These are phyloP conservation scores for Polyplosphaeria fusca DNA, from an alignment of 495 filamentous ascomycete species.

Conservation along the genomic window DNA sequence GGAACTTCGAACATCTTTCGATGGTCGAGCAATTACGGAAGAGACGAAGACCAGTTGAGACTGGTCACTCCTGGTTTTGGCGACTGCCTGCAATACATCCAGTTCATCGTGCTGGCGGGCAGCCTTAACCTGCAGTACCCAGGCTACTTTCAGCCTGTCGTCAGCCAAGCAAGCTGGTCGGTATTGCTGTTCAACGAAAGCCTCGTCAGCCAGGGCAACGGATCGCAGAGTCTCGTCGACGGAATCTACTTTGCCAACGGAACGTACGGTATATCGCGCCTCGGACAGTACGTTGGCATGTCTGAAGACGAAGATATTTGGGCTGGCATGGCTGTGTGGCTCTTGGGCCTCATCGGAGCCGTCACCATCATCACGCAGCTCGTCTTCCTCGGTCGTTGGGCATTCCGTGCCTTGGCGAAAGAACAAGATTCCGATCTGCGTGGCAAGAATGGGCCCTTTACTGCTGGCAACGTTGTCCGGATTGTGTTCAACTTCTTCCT, in stretches of 20 bases:
- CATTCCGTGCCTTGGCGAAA: constrained; percentile 63
- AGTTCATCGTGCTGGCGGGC: constrained; percentile 86
- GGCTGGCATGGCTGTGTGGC: constrained; percentile 86
- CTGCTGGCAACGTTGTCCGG: constrained; percentile 78
- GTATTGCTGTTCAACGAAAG: constrained; percentile 89
- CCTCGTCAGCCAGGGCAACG: constrained; percentile 66
- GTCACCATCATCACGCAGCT: constrained; percentile 72
- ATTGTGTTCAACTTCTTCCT: constrained; percentile 90
- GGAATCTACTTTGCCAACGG: constrained; percentile 75
- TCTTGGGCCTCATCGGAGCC: constrained; percentile 66
- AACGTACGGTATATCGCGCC: constrained; percentile 71
- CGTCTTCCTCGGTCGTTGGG: constrained; percentile 72
- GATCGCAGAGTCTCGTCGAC: constrained; percentile 65
- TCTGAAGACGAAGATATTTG: constrained; percentile 73
- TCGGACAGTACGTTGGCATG: constrained; percentile 86
- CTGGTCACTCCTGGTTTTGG: constrained; percentile 95
- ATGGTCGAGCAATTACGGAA: constrained; percentile 94
- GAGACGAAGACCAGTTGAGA: constrained; percentile 86
- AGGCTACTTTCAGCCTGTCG: constrained; percentile 87
- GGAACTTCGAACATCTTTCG: constrained; percentile 83
- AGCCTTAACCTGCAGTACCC: constrained; percentile 84
- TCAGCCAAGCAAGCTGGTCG: constrained; percentile 85
- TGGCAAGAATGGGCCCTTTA: constrained; percentile 91
- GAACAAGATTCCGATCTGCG: constrained; percentile 83
- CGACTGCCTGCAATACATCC: constrained; percentile 95